Percentiles rank a stretch among this genome's conserved stretches.
These are phyloP conservation scores for Mucor ambiguus DNA, from an alignment of 371 early-diverging fungal genomes.

Conservation along the genomic window DNA sequence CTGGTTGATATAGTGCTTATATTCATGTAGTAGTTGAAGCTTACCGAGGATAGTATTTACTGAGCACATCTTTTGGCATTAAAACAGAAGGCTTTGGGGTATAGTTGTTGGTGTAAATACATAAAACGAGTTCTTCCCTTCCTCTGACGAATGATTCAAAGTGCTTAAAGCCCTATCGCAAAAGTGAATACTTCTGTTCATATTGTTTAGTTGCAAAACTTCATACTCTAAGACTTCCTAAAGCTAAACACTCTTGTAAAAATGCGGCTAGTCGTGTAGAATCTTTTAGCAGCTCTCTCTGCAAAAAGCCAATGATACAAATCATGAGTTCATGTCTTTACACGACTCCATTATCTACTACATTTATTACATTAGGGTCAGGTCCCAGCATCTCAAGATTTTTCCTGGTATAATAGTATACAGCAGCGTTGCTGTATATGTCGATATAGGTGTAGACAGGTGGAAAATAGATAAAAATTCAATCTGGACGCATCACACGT, in stretches of 20 bases:
- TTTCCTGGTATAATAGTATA: neutral
- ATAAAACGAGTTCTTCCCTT: conserved; percentile 73
- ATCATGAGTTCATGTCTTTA: neutral
- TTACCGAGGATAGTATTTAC: conserved; percentile 25
- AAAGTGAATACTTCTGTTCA: neutral
- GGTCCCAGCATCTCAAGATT: conserved; percentile 14
- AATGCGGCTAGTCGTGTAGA: conserved; percentile 47
- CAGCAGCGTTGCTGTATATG: neutral
- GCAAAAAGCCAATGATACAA: neutral
- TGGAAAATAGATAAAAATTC: neutral
- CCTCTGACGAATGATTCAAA: conserved; percentile 76
- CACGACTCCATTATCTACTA: neutral
- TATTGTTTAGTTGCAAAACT: neutral
- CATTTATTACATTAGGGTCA: conserved; percentile 20
- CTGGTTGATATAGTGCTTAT: neutral
- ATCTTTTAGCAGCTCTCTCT: conserved; percentile 18
- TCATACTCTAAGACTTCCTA: conserved; percentile 25
- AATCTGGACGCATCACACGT: conserved; percentile 3
- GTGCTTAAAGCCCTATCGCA: conserved; percentile 69
- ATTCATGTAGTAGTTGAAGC: neutral
- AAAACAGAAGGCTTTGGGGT: conserved; percentile 18
- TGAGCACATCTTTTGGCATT: conserved; percentile 20
- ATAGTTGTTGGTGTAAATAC: conserved; percentile 47
- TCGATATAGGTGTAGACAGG: neutral
- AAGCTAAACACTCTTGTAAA: conserved; percentile 59